These are phyloP conservation scores for Talaromyces stipitatus DNA, from an alignment of 495 filamentous ascomycete species.

Conservation along the genomic window DNA sequence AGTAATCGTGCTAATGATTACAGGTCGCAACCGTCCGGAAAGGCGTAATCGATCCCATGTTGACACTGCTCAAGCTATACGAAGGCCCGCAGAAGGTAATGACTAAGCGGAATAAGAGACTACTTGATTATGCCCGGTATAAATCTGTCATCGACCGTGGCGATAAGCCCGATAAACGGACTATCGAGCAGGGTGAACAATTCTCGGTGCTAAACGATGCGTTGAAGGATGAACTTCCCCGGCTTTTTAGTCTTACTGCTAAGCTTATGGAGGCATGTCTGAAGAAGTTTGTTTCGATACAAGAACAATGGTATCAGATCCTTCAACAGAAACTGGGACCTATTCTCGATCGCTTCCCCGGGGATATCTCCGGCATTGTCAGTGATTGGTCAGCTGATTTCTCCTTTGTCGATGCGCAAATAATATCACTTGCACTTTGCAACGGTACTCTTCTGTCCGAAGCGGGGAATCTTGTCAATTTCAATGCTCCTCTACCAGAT, in stretches of 20 bases:
- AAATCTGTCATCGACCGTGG: slow-evolving; percentile 68
- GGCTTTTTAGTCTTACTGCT: slow-evolving; percentile 69
- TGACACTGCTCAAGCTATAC: slow-evolving; percentile 70
- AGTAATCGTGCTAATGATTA: slow-evolving; percentile 7
- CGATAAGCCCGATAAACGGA: slow-evolving; percentile 76
- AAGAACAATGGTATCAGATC: slow-evolving; percentile 67
- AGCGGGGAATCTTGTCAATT: slow-evolving; percentile 40
- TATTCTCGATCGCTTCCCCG: slow-evolving; percentile 64
- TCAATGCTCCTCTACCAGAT: slow-evolving; percentile 44
- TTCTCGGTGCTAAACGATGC: slow-evolving; percentile 87
- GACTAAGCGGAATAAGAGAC: slow-evolving; percentile 83
- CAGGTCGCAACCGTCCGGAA: slow-evolving; percentile 69
- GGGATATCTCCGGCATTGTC: slow-evolving; percentile 56
- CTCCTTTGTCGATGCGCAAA: slow-evolving; percentile 42
- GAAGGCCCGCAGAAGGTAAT: slow-evolving; percentile 77
- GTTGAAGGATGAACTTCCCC: slow-evolving; percentile 85
- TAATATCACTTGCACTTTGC: slow-evolving; percentile 46
- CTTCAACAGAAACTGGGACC: slow-evolving; percentile 74
- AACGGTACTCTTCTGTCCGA: slow-evolving; percentile 51
- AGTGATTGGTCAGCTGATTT: slow-evolving; percentile 68
- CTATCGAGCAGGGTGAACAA: slow-evolving; percentile 71
- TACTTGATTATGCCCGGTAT: slow-evolving; percentile 79
- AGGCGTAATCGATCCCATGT: slow-evolving; percentile 81
- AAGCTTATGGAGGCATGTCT: slow-evolving; percentile 74
- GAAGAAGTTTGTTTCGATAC: slow-evolving; percentile 72